Evolutionary conservation across 257 asterid genomes (phyloP).

Genomic region (Lycium ferocissimum): DNA sequence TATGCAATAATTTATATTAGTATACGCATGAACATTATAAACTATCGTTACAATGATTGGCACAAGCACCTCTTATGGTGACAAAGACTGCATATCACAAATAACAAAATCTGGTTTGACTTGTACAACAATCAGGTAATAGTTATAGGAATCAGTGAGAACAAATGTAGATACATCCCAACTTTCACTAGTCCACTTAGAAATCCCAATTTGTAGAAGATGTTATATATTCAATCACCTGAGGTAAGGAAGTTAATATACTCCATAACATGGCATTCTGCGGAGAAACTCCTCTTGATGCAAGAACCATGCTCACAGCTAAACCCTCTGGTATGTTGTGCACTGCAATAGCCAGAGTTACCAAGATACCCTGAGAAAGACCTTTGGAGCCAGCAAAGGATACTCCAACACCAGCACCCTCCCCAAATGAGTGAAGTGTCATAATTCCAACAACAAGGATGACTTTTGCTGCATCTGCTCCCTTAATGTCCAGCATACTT

Average conservation of each 20-base stretch:
- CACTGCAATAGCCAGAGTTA: slow-evolving; percentile 98
- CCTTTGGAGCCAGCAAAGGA: slow-evolving; percentile 99
- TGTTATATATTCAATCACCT: slow-evolving; percentile 52
- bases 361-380: slow-evolving; percentile 85
- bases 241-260: slow-evolving; percentile 92
- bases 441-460: slow-evolving; percentile 96
- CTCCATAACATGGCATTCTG: slow-evolving; percentile 98
- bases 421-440: slow-evolving; percentile 99
- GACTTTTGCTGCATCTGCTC: slow-evolving; percentile 95
- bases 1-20: background rate
- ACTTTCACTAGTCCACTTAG: background rate
- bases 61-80: background rate
- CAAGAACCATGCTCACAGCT: slow-evolving; percentile 99
- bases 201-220: slow-evolving; percentile 17
- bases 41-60: background rate
- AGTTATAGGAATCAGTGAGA: background rate
- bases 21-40: background rate
- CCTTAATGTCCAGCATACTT: slow-evolving; percentile 98
- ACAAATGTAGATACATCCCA: background rate
- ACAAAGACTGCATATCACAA: background rate
- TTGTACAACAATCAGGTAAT: background rate
- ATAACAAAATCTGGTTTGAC: background rate
- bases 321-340: slow-evolving; percentile 99
- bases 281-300: slow-evolving; percentile 97
- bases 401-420: slow-evolving; percentile 99